Evolutionary conservation across 2,329 filamentous ascomycete genomes (phyloP), one percentile per base, ranked within the genome.

Genomic region (Bipolaris gigantea): DNA sequence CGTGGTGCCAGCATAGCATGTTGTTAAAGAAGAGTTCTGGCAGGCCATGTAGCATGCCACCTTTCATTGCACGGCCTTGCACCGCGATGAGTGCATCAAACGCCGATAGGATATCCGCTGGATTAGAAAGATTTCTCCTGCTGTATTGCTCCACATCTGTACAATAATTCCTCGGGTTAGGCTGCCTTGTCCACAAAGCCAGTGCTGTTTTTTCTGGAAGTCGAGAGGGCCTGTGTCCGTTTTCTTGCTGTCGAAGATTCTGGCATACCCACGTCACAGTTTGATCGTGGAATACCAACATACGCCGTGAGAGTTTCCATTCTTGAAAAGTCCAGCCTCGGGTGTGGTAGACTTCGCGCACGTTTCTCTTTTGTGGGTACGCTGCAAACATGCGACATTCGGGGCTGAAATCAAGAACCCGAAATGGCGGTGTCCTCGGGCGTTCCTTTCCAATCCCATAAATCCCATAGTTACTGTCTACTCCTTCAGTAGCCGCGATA

Each of bases 1-100:
- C 46, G 18, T 41, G 38, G 1, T 41, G 36, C 46, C 46, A 49
- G 30, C 46, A 34, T 6, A 49, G 38, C 27, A 41, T 41, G 3
- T 13, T 25, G 5, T 40, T 30, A 1, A 49, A 40, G 30, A 41
- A 49, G 10, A 41, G 46, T 27, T 49, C 46, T 35, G 36, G 46
- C 13, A 49, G 30, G 3, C 46, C 46, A 5, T 34, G 18, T 4
- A 41, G 4, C 3, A 49, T 18, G 1, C 18, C 5, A 6, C 18
- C 18, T 8, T 49, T 27, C 46, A 49, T 49, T 6, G 19, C 19
- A 3, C 38, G 36, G 8, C 36, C 15, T 34, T 49, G 40, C 16
- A 21, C 16, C 4, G 40, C 21, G 10, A 21, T 43, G 27, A 43
- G 33, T 30, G 40, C 27, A 4, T n/a, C 16, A 9, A 43, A 43